Evolutionary conservation across 192 early-diverging fungal genomes (phyloP), one percentile per base, ranked within the genome.

Genomic region (Allomyces arbusculus): DNA sequence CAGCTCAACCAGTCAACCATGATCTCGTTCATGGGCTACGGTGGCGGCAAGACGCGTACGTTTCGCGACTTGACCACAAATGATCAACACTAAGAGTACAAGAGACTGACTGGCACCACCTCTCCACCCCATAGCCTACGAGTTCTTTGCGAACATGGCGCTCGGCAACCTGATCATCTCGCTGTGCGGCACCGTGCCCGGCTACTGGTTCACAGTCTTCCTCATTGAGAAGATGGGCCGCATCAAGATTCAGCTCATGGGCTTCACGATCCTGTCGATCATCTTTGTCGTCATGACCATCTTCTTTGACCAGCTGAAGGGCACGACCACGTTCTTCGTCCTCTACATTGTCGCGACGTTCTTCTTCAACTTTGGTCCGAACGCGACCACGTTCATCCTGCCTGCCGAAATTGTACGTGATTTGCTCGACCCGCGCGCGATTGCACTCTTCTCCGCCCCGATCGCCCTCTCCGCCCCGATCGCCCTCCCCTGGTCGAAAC

Each of bases 331-430:
- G n/a, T 23, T 82, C 62, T 87, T 86, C 0, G 75, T 87, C 7
- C 68, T 89, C 28, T 89, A 82, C 66, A 78, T 82, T 0, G 63
- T 80, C 10, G 82, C 84, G 1, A 79, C 86, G 67, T 77, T 90
- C 71, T 89, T 94, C 81, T 88, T 88, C 81, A 91, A 96, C 82
- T 95, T 91, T 80, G 94, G 94, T 9, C 94, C 95, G 64, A 98
- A 98, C 76, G 69, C 82, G 22, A 98, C 93, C 55, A 89, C 87
- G 24, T 89, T 91, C 64, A 81, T 91, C 65, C 77, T 88, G 66
- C 89, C 89, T 65, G 87, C 76, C 70, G 80, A 82, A 70, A 76
- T 85, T 40, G 33, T 40, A 40, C 2, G 33, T 40, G 33, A 7
- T 7, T 3, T 8, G 33, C 33, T 40, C 8, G 33, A 3, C 33